These are phyloP conservation scores for Penicillium sp. DNA, from an alignment of 2,329 filamentous ascomycete species.

Conservation along the genomic window DNA sequence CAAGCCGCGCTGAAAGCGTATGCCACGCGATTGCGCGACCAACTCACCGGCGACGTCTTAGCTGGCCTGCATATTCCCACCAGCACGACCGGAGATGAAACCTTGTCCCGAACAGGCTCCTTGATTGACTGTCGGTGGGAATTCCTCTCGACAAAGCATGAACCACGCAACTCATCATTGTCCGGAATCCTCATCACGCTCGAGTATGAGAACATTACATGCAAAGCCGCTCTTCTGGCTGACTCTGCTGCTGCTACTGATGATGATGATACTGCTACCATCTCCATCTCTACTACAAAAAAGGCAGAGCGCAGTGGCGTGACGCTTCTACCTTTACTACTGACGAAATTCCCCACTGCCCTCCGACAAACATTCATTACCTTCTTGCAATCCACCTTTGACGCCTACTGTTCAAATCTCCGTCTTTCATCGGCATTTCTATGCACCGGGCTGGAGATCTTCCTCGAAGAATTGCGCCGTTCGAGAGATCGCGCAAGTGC, in stretches of 20 bases:
- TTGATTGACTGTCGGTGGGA: conserved; percentile 46
- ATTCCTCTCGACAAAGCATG: conserved; percentile 28
- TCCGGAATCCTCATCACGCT: conserved; percentile 46
- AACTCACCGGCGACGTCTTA: conserved; percentile 46
- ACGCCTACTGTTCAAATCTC: conserved; percentile 44
- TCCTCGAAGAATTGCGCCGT: conserved; percentile 18
- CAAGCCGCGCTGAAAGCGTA: conserved; percentile 39
- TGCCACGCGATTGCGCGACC: conserved; percentile 44
- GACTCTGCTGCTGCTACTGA: conserved; percentile 22
- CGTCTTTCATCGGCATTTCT: conserved; percentile 42
- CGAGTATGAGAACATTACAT: conserved; percentile 45
- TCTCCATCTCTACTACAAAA: too few relatives aligned
- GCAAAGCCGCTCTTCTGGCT: conserved; percentile 48
- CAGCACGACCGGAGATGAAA: conserved; percentile 30
- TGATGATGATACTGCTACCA: conserved; percentile 9
- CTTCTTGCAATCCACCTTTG: conserved; percentile 47
- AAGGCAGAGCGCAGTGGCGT: conserved; percentile 26
- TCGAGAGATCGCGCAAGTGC: neutral
- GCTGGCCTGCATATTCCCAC: conserved; percentile 40
- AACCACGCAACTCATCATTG: conserved; percentile 14
- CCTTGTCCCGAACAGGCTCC: conserved; percentile 42
- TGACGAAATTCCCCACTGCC: conserved; percentile 47
- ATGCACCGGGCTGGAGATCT: conserved; percentile 40
- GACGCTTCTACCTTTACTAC: conserved; percentile 46
- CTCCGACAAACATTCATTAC: conserved; percentile 45